Evolutionary conservation across 2,329 filamentous ascomycete genomes (phyloP), one percentile per base, ranked within the genome.

Genomic region (Botrytis aclada): DNA sequence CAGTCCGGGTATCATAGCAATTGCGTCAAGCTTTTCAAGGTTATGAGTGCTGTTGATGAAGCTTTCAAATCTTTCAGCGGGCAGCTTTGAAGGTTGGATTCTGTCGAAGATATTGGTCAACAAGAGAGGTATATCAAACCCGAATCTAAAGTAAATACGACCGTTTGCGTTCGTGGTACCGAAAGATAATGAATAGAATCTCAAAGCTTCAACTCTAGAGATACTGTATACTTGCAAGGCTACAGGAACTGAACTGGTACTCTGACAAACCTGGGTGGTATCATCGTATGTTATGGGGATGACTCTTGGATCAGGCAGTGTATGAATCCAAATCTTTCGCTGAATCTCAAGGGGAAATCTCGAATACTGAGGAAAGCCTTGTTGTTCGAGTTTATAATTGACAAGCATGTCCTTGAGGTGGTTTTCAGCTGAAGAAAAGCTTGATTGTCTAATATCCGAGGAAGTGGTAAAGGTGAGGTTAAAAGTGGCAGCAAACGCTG

Each of bases 1-100:
- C 29, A 65, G 29, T 47, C 62, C 62, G 22, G 62, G 62, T 47
- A 65, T 65, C 62, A 65, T 65, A 12, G 62, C 62, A 65, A 65
- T 43, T 12, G 29, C 45, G 14, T 65, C 62, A 47, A 65, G 62
- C 29, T 37, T 47, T 47, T 47, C 62, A 22, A 65, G 62, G 32
- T 47, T 20, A 5, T 10, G 29, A 34, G 41, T 47, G 12, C 41
- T 64, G 1, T 65, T 34, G n/a, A 65, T 47, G 10, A 65, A 65
- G 2, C 12, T 43, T 29, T 65, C 29, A 25, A 65, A 43, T 10
- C 32, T 47, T 47, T 65, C 18, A 14, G 45, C 41, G 12, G 62
- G 62, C 0, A 25, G 2, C 22, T 20, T 47, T 8, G 20, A 4
- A 34, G 62, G 29, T 16, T 10, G 41, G 22, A 12, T 32, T 12